Evolutionary conservation across 2,329 filamentous ascomycete species (phyloP).

Genomic region (Calonectria hongkongensis): DNA sequence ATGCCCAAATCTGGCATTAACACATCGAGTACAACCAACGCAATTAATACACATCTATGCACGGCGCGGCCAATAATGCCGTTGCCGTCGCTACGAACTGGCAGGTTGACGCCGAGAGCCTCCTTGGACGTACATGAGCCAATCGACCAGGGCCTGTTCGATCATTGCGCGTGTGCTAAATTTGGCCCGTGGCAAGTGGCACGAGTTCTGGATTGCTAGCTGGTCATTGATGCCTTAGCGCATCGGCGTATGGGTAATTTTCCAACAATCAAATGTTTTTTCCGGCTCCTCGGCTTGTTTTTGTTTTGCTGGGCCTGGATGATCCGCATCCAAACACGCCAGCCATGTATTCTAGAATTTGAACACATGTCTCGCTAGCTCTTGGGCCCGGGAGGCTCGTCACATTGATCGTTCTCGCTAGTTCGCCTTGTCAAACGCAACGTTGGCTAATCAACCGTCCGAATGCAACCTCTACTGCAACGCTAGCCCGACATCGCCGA

Average conservation of each 20-base stretch:
- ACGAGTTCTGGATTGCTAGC: neutral
- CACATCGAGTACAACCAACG: neutral
- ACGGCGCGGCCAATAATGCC: neutral
- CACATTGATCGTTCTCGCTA: neutral
- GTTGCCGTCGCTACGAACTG: constrained; percentile 16
- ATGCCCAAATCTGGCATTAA: constrained; percentile 1
- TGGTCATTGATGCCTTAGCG: constrained; percentile 12
- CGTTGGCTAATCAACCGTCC: neutral
- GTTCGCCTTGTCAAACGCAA: neutral
- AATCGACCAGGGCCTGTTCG: neutral
- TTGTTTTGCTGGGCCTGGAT: neutral
- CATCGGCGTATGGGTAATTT: neutral
- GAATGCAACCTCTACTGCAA: neutral
- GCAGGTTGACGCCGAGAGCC: neutral
- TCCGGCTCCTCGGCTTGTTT: neutral
- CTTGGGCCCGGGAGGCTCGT: neutral
- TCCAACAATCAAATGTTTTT: neutral
- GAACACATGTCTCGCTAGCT: constrained; percentile 1
- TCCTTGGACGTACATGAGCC: neutral
- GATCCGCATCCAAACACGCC: neutral
- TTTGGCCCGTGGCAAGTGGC: constrained; percentile 10
- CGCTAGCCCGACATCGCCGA: neutral
- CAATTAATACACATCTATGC: constrained; percentile 14
- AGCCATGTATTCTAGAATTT: neutral
- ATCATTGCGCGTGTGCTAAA: constrained; percentile 1